Evolutionary conservation across 2,329 filamentous ascomycete genomes (phyloP).

Genomic region (Colletotrichum acutatum): DNA sequence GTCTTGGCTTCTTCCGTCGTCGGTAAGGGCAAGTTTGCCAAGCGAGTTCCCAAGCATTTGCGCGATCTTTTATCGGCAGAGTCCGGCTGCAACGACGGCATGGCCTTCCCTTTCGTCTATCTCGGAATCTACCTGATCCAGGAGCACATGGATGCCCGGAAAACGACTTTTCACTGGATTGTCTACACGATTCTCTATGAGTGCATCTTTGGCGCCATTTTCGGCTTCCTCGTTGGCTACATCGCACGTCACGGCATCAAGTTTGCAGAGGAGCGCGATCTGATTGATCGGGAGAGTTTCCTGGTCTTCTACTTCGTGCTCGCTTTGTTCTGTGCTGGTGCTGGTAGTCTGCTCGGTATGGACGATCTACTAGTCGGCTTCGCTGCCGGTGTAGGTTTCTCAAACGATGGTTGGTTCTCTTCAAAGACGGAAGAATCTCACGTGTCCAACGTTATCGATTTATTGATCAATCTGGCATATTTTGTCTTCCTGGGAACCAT

Average conservation of each 20-base stretch:
- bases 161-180: constrained; percentile 87
- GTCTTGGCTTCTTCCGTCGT: constrained; percentile 97
- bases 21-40: constrained; percentile 98
- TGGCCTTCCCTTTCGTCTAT: constrained; percentile 99
- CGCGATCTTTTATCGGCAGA: constrained; percentile 94
- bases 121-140: constrained; percentile 89
- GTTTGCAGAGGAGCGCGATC: constrained; percentile 81
- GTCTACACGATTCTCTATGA: constrained; percentile 93
- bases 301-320: constrained; percentile 98
- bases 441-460: constrained; percentile 98
- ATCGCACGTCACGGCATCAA: constrained; percentile 91
- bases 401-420: constrained; percentile 98
- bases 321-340: constrained; percentile 94
- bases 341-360: constrained; percentile 88
- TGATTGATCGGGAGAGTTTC: constrained; percentile 97
- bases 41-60: constrained; percentile 96
- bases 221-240: constrained; percentile 89
- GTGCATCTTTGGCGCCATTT: constrained; percentile 91
- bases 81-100: constrained; percentile 98
- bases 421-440: constrained; percentile 99
- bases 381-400: constrained; percentile 96
- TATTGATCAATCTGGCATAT: constrained; percentile 96
- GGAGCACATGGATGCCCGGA: constrained; percentile 74
- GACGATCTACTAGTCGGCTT: constrained; percentile 97
- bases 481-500: constrained; percentile 98